phyloP scores from a whole-genome alignment of 2,329 filamentous ascomycete species.

The Ophiobolus disseminans region DNA sequence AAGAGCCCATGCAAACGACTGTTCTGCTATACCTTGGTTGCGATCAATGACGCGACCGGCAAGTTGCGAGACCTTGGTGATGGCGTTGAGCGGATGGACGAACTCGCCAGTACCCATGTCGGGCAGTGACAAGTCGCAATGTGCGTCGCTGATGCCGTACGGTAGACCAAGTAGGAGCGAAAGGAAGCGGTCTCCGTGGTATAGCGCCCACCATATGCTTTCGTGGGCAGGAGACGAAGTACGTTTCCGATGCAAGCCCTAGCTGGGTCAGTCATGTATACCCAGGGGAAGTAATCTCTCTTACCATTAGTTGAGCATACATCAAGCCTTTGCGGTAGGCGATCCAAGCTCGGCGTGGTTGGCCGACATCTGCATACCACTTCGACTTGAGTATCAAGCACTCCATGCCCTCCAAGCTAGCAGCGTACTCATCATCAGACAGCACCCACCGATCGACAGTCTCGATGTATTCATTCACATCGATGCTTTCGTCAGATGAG shows the following conservation, averaged over 20 bases:
- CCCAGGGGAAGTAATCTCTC: slow-evolving; percentile 4
- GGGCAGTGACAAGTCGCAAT: slow-evolving; percentile 45
- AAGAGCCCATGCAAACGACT: slow-evolving; percentile 49
- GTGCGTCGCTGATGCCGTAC: slow-evolving; percentile 50
- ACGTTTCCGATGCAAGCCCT: slow-evolving; percentile 51
- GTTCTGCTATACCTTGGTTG: slow-evolving; percentile 47
- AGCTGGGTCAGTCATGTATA: slow-evolving; percentile 16
- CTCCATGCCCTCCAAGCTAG: slow-evolving; percentile 61
- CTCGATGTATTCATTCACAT: slow-evolving; percentile 56
- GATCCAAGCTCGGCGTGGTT: slow-evolving; percentile 63
- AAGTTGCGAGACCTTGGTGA: slow-evolving; percentile 48
- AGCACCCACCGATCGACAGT: slow-evolving; percentile 58
- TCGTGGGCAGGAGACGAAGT: slow-evolving; percentile 42
- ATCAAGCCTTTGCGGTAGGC: slow-evolving; percentile 59
- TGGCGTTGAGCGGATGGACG: slow-evolving; percentile 40
- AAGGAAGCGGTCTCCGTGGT: slow-evolving; percentile 58
- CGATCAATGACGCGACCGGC: slow-evolving; percentile 55
- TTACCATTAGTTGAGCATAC: slow-evolving; percentile 61
- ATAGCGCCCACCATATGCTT: slow-evolving; percentile 51
- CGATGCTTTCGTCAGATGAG: slow-evolving; percentile 51
- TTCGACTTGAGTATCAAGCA: slow-evolving; percentile 60
- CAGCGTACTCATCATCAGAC: slow-evolving; percentile 58
- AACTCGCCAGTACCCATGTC: slow-evolving; percentile 32
- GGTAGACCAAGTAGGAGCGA: slow-evolving; percentile 64
- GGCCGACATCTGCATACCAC: slow-evolving; percentile 62